Conservation (phyloP, 495 filamentous ascomycete genomes). For the Hyphodiscus hymeniophilus region DNA sequence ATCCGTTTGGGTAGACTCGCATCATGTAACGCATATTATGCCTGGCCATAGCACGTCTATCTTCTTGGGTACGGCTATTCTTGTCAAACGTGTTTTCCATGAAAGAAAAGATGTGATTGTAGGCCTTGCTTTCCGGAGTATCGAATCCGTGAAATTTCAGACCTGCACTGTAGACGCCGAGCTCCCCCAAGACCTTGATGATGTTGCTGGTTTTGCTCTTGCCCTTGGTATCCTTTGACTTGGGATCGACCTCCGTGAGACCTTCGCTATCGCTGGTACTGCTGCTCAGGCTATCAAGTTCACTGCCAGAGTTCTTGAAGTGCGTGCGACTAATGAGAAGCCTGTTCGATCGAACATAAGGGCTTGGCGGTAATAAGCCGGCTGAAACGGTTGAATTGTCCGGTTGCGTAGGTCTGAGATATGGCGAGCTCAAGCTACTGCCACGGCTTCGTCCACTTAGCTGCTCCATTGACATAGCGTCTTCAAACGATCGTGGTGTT, state of each 20-base stretch:
- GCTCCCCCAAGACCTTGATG: conserved; percentile 67
- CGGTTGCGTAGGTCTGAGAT: conserved; percentile 44
- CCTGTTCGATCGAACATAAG: conserved; percentile 28
- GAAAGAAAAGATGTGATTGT: conserved; percentile 92
- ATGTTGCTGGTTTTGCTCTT: conserved; percentile 78
- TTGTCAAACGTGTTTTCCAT: conserved; percentile 76
- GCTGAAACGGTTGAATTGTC: conserved; percentile 46
- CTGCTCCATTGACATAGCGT: conserved; percentile 30
- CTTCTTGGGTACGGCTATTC: conserved; percentile 60
- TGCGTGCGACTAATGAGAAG: conserved; percentile 11
- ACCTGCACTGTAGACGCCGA: conserved; percentile 84
- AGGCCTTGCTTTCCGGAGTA: conserved; percentile 64
- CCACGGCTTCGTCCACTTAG: conserved; percentile 52
- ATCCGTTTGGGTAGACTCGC: conserved; percentile 81
- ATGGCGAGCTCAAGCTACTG: conserved; percentile 74
- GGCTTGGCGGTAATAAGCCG: conserved; percentile 50
- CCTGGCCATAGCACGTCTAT: conserved; percentile 65
- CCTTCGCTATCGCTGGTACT: conserved; percentile 52
- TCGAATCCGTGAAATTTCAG: conserved; percentile 72
- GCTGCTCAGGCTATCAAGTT: conserved; percentile 39
- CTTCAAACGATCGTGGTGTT: conserved; percentile 38
- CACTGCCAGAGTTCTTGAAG: conserved; percentile 15
- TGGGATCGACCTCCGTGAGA: conserved; percentile 39
- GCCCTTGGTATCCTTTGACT: conserved; percentile 38
- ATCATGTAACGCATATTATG: conserved; percentile 92